Evolutionary conservation across 768 basidiomycete genomes (phyloP), one percentile per base, ranked within the genome.

Genomic region (Rhodotorula sphaerocarpa): DNA sequence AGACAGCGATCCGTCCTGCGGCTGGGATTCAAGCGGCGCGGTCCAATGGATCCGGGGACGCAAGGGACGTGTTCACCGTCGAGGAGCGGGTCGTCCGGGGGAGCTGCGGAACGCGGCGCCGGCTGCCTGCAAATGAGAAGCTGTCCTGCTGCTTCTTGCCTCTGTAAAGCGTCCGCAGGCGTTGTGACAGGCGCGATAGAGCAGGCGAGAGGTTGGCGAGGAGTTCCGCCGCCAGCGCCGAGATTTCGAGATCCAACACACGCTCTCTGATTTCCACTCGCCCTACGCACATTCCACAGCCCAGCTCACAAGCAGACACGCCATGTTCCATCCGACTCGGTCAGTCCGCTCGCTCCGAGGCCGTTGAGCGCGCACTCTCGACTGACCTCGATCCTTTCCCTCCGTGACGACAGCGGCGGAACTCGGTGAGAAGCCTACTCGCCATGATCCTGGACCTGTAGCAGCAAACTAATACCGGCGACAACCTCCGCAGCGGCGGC

Each of bases 281-380:
- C 11, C 11, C 20, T 25, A 23, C 25, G n/a, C 21, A 28, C 14
- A 9, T 16, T 31, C 54, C 3, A 18, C 23, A 2, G 23, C 20
- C 20, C 20, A n/a, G 42, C 28, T 25, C 12, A 34, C 5, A 23
- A 39, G 21, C 51, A 25, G 23, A 12, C 42, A 7, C 39, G 7
- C 25, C 52, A 65, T 65, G 63, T 65, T 59, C 30, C 57, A 59
- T 45, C 63, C 63, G 18, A 65, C 63, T 3, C 63, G 63, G 63
- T 65, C 30, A 28, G 57, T 18, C 11, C 47, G 3, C 47, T 18
- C 30, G 3, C 39, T 33, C 30, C 21, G 7, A 7, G 6, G 3
- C 7, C 12, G 27, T 10, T 27, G 14, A 30, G 25, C 16, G 12
- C 33, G 43, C 10, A 16, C 46, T 16, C 7, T 21, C 3, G 44